These are phyloP conservation scores for Solioccasus polychromus DNA, from an alignment of 768 basidiomycete species.

Conservation along the genomic window DNA sequence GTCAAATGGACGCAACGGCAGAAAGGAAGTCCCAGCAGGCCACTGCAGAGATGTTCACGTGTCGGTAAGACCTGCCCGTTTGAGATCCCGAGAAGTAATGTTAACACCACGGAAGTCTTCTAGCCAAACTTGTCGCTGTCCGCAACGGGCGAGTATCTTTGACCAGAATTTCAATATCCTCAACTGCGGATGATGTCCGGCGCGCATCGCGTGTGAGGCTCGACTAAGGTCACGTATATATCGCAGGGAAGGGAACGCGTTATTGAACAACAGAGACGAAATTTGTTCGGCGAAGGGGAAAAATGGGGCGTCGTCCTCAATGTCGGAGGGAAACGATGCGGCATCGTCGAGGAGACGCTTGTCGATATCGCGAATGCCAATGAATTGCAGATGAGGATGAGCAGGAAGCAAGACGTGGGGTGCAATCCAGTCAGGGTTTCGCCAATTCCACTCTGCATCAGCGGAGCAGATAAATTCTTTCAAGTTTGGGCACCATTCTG, in stretches of 20 bases:
- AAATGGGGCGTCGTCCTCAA: conserved; percentile 48
- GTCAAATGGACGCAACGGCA: background rate
- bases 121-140: conserved; percentile 54
- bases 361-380: conserved; percentile 72
- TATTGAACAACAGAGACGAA: conserved; percentile 49
- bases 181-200: conserved; percentile 28
- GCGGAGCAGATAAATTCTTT: conserved; percentile 70
- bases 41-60: conserved; percentile 2
- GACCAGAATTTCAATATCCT: conserved; percentile 49
- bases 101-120: conserved; percentile 65
- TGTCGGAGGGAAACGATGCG: conserved; percentile 29
- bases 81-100: conserved; percentile 45
- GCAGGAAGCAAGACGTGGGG: conserved; percentile 68
- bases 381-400: conserved; percentile 59
- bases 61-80: conserved; percentile 31
- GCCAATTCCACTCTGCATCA: conserved; percentile 82
- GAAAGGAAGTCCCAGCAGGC: background rate
- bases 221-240: conserved; percentile 66
- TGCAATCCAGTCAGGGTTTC: conserved; percentile 76
- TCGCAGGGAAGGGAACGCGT: conserved; percentile 60
- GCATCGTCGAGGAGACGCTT: conserved; percentile 52
- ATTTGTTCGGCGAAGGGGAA: conserved; percentile 68
- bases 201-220: conserved; percentile 54
- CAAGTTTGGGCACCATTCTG: conserved; percentile 69
- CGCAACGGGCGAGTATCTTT: conserved; percentile 47